Evolutionary conservation across 2,329 filamentous ascomycete species (phyloP), one percentile per base, ranked within the genome.

Genomic region (Teratosphaeria gauchensis): DNA sequence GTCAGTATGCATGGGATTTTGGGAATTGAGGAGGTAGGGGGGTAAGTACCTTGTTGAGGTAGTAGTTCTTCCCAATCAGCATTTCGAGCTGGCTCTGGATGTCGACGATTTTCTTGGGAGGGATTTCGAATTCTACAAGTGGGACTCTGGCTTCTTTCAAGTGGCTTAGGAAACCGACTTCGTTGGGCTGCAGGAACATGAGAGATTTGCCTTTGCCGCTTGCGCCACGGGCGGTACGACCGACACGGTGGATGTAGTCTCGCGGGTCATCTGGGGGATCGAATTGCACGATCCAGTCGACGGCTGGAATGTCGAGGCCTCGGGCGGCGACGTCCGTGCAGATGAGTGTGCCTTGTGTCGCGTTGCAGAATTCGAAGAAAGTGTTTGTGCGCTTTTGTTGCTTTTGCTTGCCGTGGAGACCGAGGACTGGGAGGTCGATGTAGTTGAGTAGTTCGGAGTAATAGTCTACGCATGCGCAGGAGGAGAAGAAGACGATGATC

Each of bases 381-480:
- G 91, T 96, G 72, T 95, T 95, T 28, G 94, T 99, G n/a, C 94
- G 89, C 75, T 96, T 96, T 76, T 96, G 91, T 76, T 99, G 94
- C 77, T 99, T 99, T 76, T 96, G 90, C 77, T 99, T 96, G 65
- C 91, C 94, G 74, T 95, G 90, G 7, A 95, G 80, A 66, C 90
- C 88, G 51, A 95, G 81, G 2, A 95, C 89, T 4, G 89, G 91
- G 48, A 96, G 82, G 74, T 97, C 94, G 69, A 97, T 96, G 77
- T 96, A 97, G 78, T 97, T 97, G 65, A 99, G 84, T 31, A 99
- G 84, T 74, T 97, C 92, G 30, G 89, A 85, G 75, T 96, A 91
- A 76, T 97, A 99, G 74, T 95, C 95, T 69, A 97, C 92, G 65
- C 88, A 95, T 70, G 90, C 90, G 55, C 69, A 71, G 57, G 65